A percentile compares a stretch with the other conserved stretches of the same genome.
Conservation (phyloP, 192 early-diverging fungal genomes). For the Backusella morwellensis region DNA sequence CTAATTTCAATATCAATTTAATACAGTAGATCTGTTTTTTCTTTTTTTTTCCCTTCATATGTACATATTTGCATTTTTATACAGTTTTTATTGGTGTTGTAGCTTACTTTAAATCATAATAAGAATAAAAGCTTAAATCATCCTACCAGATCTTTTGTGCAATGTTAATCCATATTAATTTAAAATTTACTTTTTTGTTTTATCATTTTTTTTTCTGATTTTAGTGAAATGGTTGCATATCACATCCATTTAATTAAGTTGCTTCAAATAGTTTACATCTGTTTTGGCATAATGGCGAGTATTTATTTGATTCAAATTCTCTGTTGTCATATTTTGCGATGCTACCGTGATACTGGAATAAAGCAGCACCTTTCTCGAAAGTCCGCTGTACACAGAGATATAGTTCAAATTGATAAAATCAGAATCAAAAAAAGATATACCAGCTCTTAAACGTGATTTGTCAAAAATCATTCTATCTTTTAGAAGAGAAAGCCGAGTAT, state of each 20-base stretch:
- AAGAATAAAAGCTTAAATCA: neutral
- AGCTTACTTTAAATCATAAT: neutral
- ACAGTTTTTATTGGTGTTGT: neutral
- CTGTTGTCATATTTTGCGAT: neutral
- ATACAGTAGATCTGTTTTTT: neutral
- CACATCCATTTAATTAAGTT: neutral
- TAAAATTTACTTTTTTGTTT: neutral
- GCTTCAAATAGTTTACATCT: neutral
- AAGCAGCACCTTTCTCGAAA: neutral
- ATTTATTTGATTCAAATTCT: neutral
- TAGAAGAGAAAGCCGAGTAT: neutral
- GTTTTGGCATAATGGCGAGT: neutral
- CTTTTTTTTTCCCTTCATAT: neutral
- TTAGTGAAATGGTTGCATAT: neutral
- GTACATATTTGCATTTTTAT: neutral
- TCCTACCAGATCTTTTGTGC: neutral
- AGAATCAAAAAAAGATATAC: neutral
- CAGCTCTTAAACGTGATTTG: neutral
- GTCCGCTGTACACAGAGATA: neutral
- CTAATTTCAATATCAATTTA: neutral
- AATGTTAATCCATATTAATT: neutral
- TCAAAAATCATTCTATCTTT: neutral
- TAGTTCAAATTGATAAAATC: neutral
- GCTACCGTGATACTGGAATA: neutral
- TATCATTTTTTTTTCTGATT: neutral